These are phyloP conservation scores for Typha latifolia DNA, from an alignment of 176 grass and related monocot species.

Conservation along the genomic window DNA sequence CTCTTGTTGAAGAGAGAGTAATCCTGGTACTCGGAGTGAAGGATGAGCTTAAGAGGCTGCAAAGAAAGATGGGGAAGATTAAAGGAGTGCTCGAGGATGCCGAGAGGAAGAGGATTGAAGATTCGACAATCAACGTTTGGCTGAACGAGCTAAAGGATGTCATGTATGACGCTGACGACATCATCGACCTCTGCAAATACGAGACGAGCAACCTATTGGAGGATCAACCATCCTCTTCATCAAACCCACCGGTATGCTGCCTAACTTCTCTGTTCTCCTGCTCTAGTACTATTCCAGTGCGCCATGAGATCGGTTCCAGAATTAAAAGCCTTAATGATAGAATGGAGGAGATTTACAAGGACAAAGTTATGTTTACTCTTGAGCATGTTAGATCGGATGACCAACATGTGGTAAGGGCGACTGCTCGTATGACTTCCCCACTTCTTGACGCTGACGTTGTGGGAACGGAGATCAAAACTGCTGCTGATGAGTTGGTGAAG, in stretches of 20 bases:
- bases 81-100: background rate
- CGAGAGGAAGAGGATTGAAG: background rate
- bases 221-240: background rate
- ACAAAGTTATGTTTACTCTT: background rate
- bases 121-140: background rate
- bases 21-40: background rate
- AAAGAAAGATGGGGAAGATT: conserved; percentile 1
- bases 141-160: background rate
- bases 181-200: background rate
- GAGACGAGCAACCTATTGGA: background rate
- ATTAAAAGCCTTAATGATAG: conserved; percentile 21
- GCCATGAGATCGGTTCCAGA: background rate
- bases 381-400: background rate
- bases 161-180: background rate
- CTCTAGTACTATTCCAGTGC: background rate
- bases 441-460: conserved; percentile 25
- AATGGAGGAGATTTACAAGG: conserved; percentile 5
- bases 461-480: conserved; percentile 10
- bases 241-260: background rate
- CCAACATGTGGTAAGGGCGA: background rate
- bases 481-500: conserved; percentile 6
- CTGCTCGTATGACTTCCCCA: background rate
- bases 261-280: background rate
- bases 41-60: conserved; percentile 4
- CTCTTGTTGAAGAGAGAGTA: background rate